Evolutionary conservation across 176 grass and related monocot species (phyloP).

Genomic region (Puya raimondii): DNA sequence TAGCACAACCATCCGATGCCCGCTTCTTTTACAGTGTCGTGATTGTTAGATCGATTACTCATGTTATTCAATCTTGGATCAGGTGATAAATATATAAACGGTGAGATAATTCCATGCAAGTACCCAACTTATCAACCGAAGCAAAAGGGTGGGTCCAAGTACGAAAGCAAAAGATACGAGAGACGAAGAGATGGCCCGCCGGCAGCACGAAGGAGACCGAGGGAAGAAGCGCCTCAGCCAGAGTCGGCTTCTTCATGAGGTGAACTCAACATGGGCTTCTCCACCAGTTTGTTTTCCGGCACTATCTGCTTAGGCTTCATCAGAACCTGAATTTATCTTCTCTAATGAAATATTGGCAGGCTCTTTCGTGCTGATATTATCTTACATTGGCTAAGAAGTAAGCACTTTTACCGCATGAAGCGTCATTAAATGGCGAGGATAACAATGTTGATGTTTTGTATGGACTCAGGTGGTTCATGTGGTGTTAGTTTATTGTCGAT

Average conservation of each 20-base stretch:
- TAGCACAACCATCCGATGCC: neutral
- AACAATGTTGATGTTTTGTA: no score
- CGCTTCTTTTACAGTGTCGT: slow-evolving; percentile 3
- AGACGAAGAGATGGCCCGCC: slow-evolving; percentile 67
- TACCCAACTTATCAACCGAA: slow-evolving; percentile 98
- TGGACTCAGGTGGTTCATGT: no score
- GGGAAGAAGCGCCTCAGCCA: slow-evolving; percentile 27
- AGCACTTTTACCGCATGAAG: no score
- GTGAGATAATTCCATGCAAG: slow-evolving; percentile 92
- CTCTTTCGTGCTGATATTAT: no score
- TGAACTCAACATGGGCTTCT: neutral
- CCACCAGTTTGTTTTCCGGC: no score
- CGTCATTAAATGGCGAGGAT: no score
- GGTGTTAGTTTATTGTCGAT: no score
- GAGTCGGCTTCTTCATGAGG: slow-evolving; percentile 55
- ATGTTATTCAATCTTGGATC: neutral
- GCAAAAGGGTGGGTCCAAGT: slow-evolving; percentile 64
- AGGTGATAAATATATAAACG: slow-evolving; percentile 98
- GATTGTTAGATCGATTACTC: neutral
- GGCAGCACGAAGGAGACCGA: slow-evolving; percentile 44
- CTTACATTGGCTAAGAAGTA: no score
- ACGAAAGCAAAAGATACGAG: slow-evolving; percentile 82
- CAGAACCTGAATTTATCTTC: no score
- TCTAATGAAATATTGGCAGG: no score
- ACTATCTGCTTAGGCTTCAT: no score